A percentile compares a stretch with the other conserved stretches of the same genome.
phyloP scores from a whole-genome alignment of 345 rosid species.

The Leavenworthia alabamica region DNA sequence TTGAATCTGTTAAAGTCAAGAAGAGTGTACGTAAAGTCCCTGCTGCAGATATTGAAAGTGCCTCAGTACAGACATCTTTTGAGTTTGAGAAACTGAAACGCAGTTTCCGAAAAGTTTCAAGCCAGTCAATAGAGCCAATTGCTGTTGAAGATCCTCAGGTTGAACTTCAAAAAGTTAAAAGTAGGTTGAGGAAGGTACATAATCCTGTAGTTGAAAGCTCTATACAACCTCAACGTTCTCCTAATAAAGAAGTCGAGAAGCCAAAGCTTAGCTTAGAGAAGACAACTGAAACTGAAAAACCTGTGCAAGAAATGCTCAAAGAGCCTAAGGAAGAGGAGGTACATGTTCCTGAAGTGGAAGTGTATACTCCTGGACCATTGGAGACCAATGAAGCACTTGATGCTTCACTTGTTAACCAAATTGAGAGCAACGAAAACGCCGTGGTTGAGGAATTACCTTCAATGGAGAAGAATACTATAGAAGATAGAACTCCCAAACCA shows the following conservation, averaged over 20 bases:
- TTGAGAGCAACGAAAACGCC: conserved; percentile 26
- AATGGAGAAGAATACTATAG: conserved; percentile 30
- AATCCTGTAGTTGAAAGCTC: conserved; percentile 57
- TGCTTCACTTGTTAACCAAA: conserved; percentile 24
- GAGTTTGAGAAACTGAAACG: conserved; percentile 73
- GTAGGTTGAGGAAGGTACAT: conserved; percentile 81
- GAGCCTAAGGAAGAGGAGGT: conserved; percentile 30
- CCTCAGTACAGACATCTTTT: conserved; percentile 35
- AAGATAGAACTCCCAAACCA: conserved; percentile 38
- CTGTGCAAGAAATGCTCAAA: conserved; percentile 27
- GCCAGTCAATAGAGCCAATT: conserved; percentile 46
- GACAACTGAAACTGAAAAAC: conserved; percentile 30
- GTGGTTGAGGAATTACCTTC: conserved; percentile 34
- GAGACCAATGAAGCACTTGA: conserved; percentile 37
- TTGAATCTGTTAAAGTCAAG: conserved; percentile 55
- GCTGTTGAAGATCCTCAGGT: conserved; percentile 63
- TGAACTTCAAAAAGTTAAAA: conserved; percentile 90
- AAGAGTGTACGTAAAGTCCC: conserved; percentile 55
- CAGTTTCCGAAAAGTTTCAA: conserved; percentile 50
- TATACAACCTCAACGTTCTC: conserved; percentile 49
- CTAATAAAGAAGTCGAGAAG: conserved; percentile 51
- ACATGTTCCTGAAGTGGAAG: conserved; percentile 24
- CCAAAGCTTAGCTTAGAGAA: conserved; percentile 41
- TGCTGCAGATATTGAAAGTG: conserved; percentile 44
- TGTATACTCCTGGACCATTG: conserved; percentile 33